Base-by-base conservation (phyloP, 352 stramenopile species). In the Phytophthora podocarpi region DNA sequence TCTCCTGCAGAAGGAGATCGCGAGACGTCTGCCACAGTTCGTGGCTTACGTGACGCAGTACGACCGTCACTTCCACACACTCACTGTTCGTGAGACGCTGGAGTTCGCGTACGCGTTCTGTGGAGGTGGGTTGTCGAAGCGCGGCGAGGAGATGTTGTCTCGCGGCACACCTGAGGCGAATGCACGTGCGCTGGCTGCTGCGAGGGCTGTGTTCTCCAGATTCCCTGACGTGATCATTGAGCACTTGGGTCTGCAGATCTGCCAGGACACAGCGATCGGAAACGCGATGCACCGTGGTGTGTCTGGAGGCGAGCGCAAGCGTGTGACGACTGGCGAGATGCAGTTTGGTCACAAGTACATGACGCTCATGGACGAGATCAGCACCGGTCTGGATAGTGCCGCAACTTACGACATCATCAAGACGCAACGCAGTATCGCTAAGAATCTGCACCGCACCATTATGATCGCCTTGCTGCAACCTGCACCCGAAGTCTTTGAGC, bases 311-410 rank as follows among this genome's bases (percentile, higher is more conserved):
- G 80, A 92, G 26, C 66, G 78, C 6, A 89, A 89, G 57, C 79
- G 83, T 20, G n/a, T n/a, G n/a, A n/a, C n/a, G n/a, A n/a, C n/a
- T n/a, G n/a, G n/a, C n/a, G n/a, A n/a, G n/a, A n/a, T 98, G 81
- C 59, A 95, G 35, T 83, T 90, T 37, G 72, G 74, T 20, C 51
- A 69, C 21, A 76, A 81, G 51, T 83, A 78, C 40, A 79, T 97
- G 32, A 65, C 82, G 11, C 82, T 92, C 35, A 80, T 82, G 60
- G 92, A 98, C 65, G 85, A 96, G 72, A 96, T 98, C 57, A 93
- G 79, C 55, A 98, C 90, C 12, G 93, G 93, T 2, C 75, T 98
- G 15, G 91, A 98, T 69, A 78, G 75, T 20, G 78, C 87, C 5
- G 95, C 88, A 1, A 96, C 90, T 1, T 97, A 79, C 61, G 91